Base-by-base conservation (phyloP, 306 rosid species). In the Bauhinia variegata region DNA sequence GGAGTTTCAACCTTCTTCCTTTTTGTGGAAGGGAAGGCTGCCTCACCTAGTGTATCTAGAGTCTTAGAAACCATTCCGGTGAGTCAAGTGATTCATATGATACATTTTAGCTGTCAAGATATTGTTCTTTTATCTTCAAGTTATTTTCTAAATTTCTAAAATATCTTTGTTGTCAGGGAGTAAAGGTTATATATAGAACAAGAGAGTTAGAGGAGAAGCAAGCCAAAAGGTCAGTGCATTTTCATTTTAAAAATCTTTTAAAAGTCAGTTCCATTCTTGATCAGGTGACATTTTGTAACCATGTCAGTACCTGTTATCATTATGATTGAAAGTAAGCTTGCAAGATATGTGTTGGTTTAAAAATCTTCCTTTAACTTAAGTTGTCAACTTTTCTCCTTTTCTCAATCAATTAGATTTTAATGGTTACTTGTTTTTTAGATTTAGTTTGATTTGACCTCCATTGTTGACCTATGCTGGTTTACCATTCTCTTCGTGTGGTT, bases 21-120 rank as follows among this genome's bases (percentile, higher is more conserved):
- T 63, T 93, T 93, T 34, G 97, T 93, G 28, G 99, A 93, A 82
- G 99, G 96, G 70, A 90, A 88, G 72, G 99, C 99, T 68, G 95
- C 99, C 13, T 79, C 95, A 1, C 79, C 90, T n/a, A 80, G 85
- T 69, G 92, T 93, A 41, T 69, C 97, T 31, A 82, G 80, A 76
- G 89, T 90, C 57, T 79, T 93, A 63, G 90, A 90, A 79, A 69
- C 65, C 83, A 93, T 93, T 86, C 97, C 96, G 39, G 99, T 93
- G 69, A 86, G 96, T 52, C 23, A 28, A n/a, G 52, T 54, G 15
- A 6, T 8, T 33, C 9, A n/a, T 37, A 14, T 65, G 42, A 9
- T 44, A 51, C 38, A 10, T 41, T 28, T 33, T 49, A 37, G 13
- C 15, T 11, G 28, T 53, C 70, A 50, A 34, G 48, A 13, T 36